A percentile compares a stretch with the other conserved stretches of the same genome.
Evolutionary conservation across 2,329 filamentous ascomycete species (phyloP).

Genomic region (Botrytis galanthina): DNA sequence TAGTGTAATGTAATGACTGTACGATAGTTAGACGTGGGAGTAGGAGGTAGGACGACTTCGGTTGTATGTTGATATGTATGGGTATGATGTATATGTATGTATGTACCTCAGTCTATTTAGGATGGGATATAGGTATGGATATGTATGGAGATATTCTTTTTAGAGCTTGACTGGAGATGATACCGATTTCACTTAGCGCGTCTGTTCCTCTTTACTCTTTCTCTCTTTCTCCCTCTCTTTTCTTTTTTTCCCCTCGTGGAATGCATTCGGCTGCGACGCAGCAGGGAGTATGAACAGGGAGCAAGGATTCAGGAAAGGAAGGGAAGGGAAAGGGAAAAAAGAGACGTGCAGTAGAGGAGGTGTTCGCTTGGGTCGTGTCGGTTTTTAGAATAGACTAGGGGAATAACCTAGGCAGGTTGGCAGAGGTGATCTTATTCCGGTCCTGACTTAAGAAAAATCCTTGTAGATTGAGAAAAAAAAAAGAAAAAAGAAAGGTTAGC

Average conservation of each 20-base stretch:
- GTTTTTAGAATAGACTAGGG: slow-evolving; percentile 12
- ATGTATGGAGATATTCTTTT: slow-evolving; percentile 1
- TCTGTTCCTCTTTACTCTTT: slow-evolving; percentile 1
- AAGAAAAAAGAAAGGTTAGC: not conserved
- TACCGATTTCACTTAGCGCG: slow-evolving; percentile 1
- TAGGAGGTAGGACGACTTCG: not conserved
- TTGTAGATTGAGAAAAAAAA: not conserved
- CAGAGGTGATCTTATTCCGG: slow-evolving; percentile 15
- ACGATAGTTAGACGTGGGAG: not conserved
- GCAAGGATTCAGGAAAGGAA: not conserved
- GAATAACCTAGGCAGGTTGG: not conserved
- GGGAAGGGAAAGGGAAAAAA: not conserved
- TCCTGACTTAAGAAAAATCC: slow-evolving; percentile 5
- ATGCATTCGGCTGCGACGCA: slow-evolving; percentile 5
- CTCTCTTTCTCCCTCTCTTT: not conserved
- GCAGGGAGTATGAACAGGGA: not conserved
- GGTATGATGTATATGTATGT: not conserved
- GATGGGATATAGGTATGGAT: not conserved
- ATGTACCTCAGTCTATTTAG: not conserved
- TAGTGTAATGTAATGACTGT: not conserved
- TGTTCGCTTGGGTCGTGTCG: slow-evolving; percentile 10
- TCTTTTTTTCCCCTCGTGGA: not conserved
- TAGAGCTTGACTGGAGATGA: slow-evolving; percentile 7
- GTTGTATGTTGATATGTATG: not conserved
- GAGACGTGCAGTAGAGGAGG: slow-evolving; percentile 5